A percentile compares a stretch with the other conserved stretches of the same genome.
Evolutionary conservation across 495 filamentous ascomycete genomes (phyloP).

Genomic region (Cryomyces antarcticus): DNA sequence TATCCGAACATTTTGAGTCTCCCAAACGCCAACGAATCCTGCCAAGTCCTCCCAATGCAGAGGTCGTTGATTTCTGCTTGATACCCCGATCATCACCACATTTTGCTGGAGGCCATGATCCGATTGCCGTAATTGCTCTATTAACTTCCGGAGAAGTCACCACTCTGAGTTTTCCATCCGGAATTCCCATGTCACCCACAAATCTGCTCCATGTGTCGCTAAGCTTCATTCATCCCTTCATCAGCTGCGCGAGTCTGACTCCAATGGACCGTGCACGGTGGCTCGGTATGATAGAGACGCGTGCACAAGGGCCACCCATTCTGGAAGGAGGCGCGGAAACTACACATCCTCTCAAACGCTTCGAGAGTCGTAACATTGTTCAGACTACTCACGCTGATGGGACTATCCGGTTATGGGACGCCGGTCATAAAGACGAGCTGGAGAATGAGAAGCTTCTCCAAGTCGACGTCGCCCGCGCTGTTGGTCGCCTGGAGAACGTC

Average conservation of each 20-base stretch:
- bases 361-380: conserved; percentile 61
- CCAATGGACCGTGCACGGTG: conserved; percentile 56
- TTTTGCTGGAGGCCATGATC: conserved; percentile 74
- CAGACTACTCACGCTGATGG: conserved; percentile 75
- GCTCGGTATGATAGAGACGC: conserved; percentile 70
- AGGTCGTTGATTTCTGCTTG: conserved; percentile 61
- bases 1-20: conserved; percentile 55
- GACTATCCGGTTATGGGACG: conserved; percentile 73
- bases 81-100: conserved; percentile 66
- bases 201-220: conserved; percentile 75
- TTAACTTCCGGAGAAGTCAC: conserved; percentile 72
- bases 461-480: conserved; percentile 66
- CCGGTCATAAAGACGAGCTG: conserved; percentile 75
- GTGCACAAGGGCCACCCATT: conserved; percentile 51
- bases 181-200: conserved; percentile 73
- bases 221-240: conserved; percentile 71
- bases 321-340: conserved; percentile 56
- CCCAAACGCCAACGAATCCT: conserved; percentile 48
- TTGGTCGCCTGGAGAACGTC: conserved; percentile 58
- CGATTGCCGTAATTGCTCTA: conserved; percentile 60
- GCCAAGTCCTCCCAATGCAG: conserved; percentile 56
- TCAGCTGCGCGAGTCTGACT: conserved; percentile 44
- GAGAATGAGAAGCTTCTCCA: conserved; percentile 70
- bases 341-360: conserved; percentile 43
- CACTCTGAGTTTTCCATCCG: conserved; percentile 77